Evolutionary conservation across 2,329 filamentous ascomycete genomes (phyloP), one percentile per base, ranked within the genome.

Genomic region (Malbranchea cinnamomea): DNA sequence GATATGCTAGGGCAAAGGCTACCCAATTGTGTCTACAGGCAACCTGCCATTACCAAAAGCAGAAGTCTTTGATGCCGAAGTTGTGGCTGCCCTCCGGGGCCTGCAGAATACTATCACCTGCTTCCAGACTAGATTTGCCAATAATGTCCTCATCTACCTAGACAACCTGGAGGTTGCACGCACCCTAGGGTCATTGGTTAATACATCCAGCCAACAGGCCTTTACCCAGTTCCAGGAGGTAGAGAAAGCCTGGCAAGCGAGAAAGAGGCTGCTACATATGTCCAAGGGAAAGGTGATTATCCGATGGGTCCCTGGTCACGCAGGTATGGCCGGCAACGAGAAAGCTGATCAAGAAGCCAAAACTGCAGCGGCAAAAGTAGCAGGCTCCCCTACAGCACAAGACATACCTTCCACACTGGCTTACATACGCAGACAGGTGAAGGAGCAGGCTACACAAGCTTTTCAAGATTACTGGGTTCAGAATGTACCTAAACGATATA

Each of bases 81-180:
- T 15, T 6, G 16, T 13, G 12, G 26, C 26, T 9, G 26, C 26
- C 15, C 16, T 17, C 16, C 16, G 8, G 6, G 26, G 13, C 9
- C 26, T 28, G 10, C 15, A 28, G 15, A 13, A 7, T 13, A 12
- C 23, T 12, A 28, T 10, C 12, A 15, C 26, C 26, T 28, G 8
- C 6, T 6, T 10, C 6, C 16, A 28, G 9, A 15, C 26, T 17
- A 10, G 12, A 10, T 19, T 19, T 13, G 26, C 23, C 7, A 26
- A 13, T 13, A 16, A 16, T 17, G 15, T 28, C 9, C 12, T 17
- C 16, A 17, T 28, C 12, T 28, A 15, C 15, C 16, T 28, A 28
- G 26, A 28, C 26, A 28, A 28, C 12, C 26, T 28, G 12, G 26
- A 16, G 10, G 26, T 28, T 15, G 26, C 26, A 28, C 15, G 13